Conservation (phyloP, 2,329 filamentous ascomycete genomes). For the Fusarium pseudonygamai region DNA sequence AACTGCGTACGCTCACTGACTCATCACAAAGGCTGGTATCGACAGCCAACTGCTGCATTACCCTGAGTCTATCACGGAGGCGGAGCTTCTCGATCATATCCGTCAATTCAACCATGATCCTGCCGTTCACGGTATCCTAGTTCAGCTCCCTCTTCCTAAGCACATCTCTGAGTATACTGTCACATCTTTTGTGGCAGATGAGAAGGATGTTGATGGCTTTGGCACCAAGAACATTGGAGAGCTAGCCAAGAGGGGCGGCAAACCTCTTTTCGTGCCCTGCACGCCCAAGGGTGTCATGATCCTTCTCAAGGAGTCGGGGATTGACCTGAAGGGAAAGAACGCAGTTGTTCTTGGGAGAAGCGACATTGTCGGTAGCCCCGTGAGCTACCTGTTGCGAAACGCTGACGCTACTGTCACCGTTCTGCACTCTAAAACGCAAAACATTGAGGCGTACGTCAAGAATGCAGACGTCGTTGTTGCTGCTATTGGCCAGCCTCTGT, state of each 20-base stretch:
- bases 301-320: constrained; percentile 82
- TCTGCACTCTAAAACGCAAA: constrained; percentile 88
- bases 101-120: constrained; percentile 86
- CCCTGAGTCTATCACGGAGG: constrained; percentile 81
- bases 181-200: constrained; percentile 88
- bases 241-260: constrained; percentile 92
- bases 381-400: constrained; percentile 94
- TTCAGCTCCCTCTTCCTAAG: constrained; percentile 89
- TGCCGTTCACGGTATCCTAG: constrained; percentile 87
- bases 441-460: constrained; percentile 79
- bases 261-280: constrained; percentile 90
- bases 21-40: constrained; percentile 77
- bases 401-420: constrained; percentile 96
- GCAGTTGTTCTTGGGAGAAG: constrained; percentile 94
- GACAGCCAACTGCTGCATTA: constrained; percentile 87
- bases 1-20: constrained; percentile 3
- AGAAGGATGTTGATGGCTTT: constrained; percentile 99
- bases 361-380: constrained; percentile 96
- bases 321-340: constrained; percentile 87
- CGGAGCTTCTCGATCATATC: constrained; percentile 86
- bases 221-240: constrained; percentile 95
- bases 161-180: constrained; percentile 91
- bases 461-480: constrained; percentile 89
- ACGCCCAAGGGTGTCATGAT: constrained; percentile 98
- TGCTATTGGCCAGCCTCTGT: constrained; percentile 86